These are phyloP conservation scores for Ophiostoma triangulosporum DNA, from an alignment of 2,329 filamentous ascomycete genomes.

Conservation along the genomic window DNA sequence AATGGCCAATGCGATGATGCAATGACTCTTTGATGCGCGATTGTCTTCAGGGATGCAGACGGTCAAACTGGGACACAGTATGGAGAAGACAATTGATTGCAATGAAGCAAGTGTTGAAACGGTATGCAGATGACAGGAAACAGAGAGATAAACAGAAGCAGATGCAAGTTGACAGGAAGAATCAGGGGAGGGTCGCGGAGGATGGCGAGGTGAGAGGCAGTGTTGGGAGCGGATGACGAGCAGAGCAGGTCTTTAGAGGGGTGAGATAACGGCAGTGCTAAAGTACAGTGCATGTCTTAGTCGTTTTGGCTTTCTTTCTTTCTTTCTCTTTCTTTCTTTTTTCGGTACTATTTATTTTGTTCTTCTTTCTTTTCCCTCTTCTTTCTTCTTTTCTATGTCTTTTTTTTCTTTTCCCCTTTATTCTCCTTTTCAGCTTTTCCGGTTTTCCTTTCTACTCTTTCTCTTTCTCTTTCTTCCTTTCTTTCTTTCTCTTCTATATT, in stretches of 20 bases:
- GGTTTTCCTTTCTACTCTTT: neutral
- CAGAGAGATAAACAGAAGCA: neutral
- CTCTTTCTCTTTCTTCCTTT: neutral
- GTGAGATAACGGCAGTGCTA: conserved; percentile 4
- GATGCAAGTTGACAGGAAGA: conserved; percentile 2
- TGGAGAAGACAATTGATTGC: neutral
- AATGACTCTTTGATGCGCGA: neutral
- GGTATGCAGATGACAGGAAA: conserved; percentile 7
- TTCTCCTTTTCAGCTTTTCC: neutral
- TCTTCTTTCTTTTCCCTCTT: neutral
- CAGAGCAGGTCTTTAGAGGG: neutral
- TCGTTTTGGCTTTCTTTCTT: neutral
- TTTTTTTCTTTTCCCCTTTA: neutral
- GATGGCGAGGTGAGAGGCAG: neutral
- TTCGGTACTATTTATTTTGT: neutral
- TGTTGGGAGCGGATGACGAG: neutral
- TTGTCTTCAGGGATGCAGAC: neutral
- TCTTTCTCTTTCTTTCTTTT: neutral
- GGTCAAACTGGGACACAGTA: neutral
- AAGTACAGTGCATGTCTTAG: neutral
- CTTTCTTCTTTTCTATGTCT: neutral
- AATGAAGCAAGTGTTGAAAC: neutral
- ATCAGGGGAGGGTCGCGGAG: neutral
- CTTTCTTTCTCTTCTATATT: neutral
- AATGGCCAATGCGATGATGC: neutral